These are phyloP conservation scores for Carex kokanica DNA, from an alignment of 176 grass and related monocot species.

Conservation along the genomic window DNA sequence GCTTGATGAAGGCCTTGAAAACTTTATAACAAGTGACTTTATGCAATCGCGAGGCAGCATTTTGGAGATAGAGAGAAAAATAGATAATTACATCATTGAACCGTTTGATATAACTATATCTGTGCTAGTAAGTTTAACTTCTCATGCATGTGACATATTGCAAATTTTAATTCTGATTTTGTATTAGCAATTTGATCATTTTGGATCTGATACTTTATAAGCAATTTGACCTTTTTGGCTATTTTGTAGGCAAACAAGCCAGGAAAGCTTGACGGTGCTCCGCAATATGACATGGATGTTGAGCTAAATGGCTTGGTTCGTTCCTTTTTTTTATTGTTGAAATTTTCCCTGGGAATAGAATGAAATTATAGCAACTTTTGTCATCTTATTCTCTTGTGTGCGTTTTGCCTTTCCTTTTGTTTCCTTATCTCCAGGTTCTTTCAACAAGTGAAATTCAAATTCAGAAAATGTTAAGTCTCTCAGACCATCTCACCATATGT, in stretches of 20 bases:
- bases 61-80: slow-evolving; percentile 44
- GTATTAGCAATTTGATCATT: not conserved
- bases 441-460: slow-evolving; percentile 74
- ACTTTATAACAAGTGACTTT: slow-evolving; percentile 41
- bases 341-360: slow-evolving; percentile 17
- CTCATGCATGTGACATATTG: slow-evolving; percentile 19
- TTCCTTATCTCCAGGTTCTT: slow-evolving; percentile 47
- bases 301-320: slow-evolving; percentile 81
- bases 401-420: slow-evolving; percentile 6
- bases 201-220: not conserved
- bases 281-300: slow-evolving; percentile 75
- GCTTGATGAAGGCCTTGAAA: slow-evolving; percentile 44
- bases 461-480: slow-evolving; percentile 67
- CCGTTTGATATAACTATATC: slow-evolving; percentile 69
- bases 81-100: slow-evolving; percentile 78
- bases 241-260: slow-evolving; percentile 64
- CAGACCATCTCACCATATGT: slow-evolving; percentile 85
- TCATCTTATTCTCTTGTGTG: not conserved
- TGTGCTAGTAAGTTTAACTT: slow-evolving; percentile 62
- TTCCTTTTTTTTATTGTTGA: slow-evolving; percentile 28
- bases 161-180: slow-evolving; percentile 15
- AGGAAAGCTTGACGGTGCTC: slow-evolving; percentile 71
- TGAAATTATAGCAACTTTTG: not conserved
- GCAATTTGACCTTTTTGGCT: not conserved
- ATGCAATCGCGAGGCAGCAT: slow-evolving; percentile 29